Base-by-base conservation (phyloP, 495 filamentous ascomycete genomes). In the Annulohypoxylon maeteangense region DNA sequence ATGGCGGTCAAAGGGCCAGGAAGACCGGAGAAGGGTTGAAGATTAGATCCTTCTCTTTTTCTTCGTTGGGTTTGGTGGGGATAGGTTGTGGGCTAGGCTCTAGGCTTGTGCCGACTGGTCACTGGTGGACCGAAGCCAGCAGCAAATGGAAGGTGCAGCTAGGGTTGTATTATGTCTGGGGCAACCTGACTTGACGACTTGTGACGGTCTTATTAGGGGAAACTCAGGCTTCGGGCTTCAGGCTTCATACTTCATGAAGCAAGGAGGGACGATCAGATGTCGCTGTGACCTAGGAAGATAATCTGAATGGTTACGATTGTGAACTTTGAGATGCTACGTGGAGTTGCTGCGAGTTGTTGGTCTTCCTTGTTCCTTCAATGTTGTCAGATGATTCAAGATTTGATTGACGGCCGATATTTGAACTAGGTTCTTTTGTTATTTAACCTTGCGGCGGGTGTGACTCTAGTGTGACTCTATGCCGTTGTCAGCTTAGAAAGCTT, bases 31-130 rank as follows among this genome's bases (percentile, higher is more conserved):
- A 55, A 65, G 31, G 23, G 34, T 14, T 40, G 36, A 63, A 63
- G 54, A 29, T 60, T 62, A 50, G 48, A 61, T 68, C 55, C 60
- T 66, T 65, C 70, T 68, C 59, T 67, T 70, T 70, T 68, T 68
- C 57, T 32, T 38, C 60, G 67, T 61, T 64, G 64, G 72, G 70
- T 61, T 68, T 65, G 56, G 73, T 74, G 75, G 75, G 75, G 73
- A 31, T 56, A 34, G 7, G 29, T 54, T 32, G 29, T 36, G 51
- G 51, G 31, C 29, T 54, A 65, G 18, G 62, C 16, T 60, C 29
- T 54, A 65, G 18, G 62, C 16, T 60, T 55, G 62, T 59, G 36
- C 36, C 36, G 36, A 40, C 36, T 40, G 32, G n/a, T 54, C 51
- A 59, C 34, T 58, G 54, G 75, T 75, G 68, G 69, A 68, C 57